These are phyloP conservation scores for Dioszegia crocea DNA, from an alignment of 768 basidiomycete genomes.

Conservation along the genomic window DNA sequence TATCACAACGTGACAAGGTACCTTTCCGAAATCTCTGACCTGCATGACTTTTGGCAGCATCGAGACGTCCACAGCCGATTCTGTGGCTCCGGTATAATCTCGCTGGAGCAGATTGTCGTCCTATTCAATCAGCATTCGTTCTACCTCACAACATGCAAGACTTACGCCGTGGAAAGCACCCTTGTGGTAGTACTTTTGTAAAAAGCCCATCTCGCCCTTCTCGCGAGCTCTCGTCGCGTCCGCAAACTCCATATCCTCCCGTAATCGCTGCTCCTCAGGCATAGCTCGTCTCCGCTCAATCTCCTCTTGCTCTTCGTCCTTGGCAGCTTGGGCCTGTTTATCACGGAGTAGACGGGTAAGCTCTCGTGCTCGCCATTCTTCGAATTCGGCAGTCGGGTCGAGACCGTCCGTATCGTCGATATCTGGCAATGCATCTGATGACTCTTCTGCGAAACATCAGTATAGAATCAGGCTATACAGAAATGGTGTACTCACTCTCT, in stretches of 20 bases:
- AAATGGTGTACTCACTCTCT: conserved; percentile 64
- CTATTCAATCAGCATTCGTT: conserved; percentile 50
- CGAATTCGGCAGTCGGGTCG: conserved; percentile 84
- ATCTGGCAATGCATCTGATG: conserved; percentile 73
- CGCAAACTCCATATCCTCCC: conserved; percentile 85
- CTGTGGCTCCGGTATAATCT: conserved; percentile 85
- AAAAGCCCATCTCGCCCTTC: conserved; percentile 80
- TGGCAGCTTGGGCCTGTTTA: conserved; percentile 75
- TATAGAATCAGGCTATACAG: not conserved
- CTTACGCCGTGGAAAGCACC: conserved; percentile 94
- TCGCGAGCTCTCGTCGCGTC: conserved; percentile 73
- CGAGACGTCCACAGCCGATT: conserved; percentile 80
- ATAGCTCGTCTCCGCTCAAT: conserved; percentile 84
- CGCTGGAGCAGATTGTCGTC: conserved; percentile 79
- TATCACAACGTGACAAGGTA: conserved; percentile 7
- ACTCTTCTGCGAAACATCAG: conserved; percentile 64
- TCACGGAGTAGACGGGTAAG: conserved; percentile 89
- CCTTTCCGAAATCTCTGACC: conserved; percentile 72
- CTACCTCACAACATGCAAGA: not conserved
- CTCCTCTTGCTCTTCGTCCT: conserved; percentile 83
- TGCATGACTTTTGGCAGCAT: conserved; percentile 94
- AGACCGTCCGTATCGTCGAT: conserved; percentile 93
- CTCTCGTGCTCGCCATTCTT: conserved; percentile 92
- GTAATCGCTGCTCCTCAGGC: conserved; percentile 86
- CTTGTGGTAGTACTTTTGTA: conserved; percentile 99